Conservation (phyloP, 176 grass and related monocot species). For the Raddia guianensis region DNA sequence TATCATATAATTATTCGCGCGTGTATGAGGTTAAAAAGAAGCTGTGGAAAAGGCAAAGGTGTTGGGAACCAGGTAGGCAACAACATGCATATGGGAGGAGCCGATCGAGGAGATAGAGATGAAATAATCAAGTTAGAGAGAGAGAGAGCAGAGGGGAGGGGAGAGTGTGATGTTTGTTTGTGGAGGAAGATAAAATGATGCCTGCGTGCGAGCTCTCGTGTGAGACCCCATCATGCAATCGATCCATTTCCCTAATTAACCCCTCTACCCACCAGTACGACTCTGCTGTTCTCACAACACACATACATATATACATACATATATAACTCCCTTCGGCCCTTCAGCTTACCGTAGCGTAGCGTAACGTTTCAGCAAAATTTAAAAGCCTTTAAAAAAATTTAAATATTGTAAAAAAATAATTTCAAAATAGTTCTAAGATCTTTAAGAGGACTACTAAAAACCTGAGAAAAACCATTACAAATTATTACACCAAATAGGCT, state of each 20-base stretch:
- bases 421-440: too few species aligned
- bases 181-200: slow-evolving; percentile 99
- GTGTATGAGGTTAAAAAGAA: slow-evolving; percentile 57
- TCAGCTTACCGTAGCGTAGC: too few species aligned
- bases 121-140: slow-evolving; percentile 51
- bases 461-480: too few species aligned
- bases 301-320: slow-evolving; percentile 2
- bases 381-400: too few species aligned
- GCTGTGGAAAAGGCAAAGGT: slow-evolving; percentile 62
- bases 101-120: slow-evolving; percentile 40
- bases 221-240: slow-evolving; percentile 83
- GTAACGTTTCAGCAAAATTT: too few species aligned
- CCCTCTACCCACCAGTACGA: neutral
- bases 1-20: slow-evolving; percentile 53
- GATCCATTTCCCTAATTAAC: slow-evolving; percentile 43
- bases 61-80: slow-evolving; percentile 75
- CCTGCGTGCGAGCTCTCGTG: slow-evolving; percentile 95
- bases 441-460: too few species aligned
- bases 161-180: slow-evolving; percentile 86
- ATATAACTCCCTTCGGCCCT: too few species aligned
- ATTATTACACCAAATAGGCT: too few species aligned
- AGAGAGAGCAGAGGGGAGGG: slow-evolving; percentile 38
- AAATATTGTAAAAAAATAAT: too few species aligned
- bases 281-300: slow-evolving; percentile 43
- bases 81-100: slow-evolving; percentile 44